Evolutionary conservation across 2,329 filamentous ascomycete genomes (phyloP).

Genomic region (Exophiala sideris): DNA sequence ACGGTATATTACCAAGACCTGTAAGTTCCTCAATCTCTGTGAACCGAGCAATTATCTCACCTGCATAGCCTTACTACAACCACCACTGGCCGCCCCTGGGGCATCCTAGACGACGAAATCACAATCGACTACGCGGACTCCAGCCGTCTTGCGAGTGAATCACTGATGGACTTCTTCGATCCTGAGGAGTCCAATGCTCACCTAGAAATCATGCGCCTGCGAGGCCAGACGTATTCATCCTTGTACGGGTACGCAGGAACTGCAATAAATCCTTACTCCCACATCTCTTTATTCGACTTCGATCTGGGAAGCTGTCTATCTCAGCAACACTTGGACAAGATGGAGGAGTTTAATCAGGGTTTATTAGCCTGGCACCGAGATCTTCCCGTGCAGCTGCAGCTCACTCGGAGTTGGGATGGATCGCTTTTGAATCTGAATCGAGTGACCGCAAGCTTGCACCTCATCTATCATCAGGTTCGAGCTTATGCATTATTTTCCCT

Average conservation of each 20-base stretch:
- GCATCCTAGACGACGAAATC: constrained; percentile 17
- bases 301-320: constrained; percentile 10
- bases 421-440: constrained; percentile 10
- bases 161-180: constrained; percentile 15
- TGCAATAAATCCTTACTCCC: constrained; percentile 18
- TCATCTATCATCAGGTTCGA: constrained; percentile 17
- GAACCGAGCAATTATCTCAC: neutral
- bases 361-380: constrained; percentile 10
- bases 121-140: constrained; percentile 18
- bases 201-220: constrained; percentile 17
- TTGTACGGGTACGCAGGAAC: constrained; percentile 19
- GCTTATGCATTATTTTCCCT: neutral
- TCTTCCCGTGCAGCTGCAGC: constrained; percentile 7
- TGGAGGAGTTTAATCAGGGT: constrained; percentile 15
- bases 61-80: constrained; percentile 7
- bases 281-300: constrained; percentile 16
- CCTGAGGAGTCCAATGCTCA: constrained; percentile 13
- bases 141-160: constrained; percentile 12
- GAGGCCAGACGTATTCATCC: constrained; percentile 16
- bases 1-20: constrained; percentile 19
- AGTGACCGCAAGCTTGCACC: constrained; percentile 13
- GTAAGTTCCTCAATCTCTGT: constrained; percentile 1
- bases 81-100: constrained; percentile 16
- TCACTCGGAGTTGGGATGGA: constrained; percentile 11
- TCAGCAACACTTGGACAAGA: constrained; percentile 20